A percentile compares a stretch with the other conserved stretches of the same genome.
These are phyloP conservation scores for Globisporangium abappressorium DNA, from an alignment of 352 stramenopile genomes.

Conservation along the genomic window DNA sequence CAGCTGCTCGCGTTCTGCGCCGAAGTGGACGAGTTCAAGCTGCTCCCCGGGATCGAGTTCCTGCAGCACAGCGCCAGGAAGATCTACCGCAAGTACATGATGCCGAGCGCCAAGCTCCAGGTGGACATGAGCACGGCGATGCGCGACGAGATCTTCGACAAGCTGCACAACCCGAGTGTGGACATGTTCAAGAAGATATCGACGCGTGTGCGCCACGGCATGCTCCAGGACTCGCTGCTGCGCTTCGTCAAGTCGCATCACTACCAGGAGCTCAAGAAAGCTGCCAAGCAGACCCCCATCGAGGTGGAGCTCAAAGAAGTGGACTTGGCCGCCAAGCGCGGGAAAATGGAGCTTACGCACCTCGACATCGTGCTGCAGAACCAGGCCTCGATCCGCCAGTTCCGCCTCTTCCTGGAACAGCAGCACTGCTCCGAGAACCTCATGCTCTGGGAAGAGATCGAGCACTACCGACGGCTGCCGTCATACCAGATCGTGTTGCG, in stretches of 20 bases:
- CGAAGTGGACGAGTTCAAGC: constrained; percentile 77
- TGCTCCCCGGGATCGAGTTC: constrained; percentile 78
- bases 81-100: constrained; percentile 84
- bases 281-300: constrained; percentile 26
- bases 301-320: constrained; percentile 51
- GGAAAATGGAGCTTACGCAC: constrained; percentile 72
- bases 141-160: constrained; percentile 70
- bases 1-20: constrained; percentile 72
- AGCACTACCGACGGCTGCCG: constrained; percentile 72
- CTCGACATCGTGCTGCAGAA: constrained; percentile 74
- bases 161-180: constrained; percentile 62
- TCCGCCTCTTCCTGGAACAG: constrained; percentile 66
- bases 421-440: constrained; percentile 82
- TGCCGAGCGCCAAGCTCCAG: constrained; percentile 68
- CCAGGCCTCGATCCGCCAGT: constrained; percentile 61
- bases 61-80: constrained; percentile 84
- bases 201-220: constrained; percentile 53
- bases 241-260: constrained; percentile 74
- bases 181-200: constrained; percentile 87
- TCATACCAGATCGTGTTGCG: constrained; percentile 84
- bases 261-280: constrained; percentile 63
- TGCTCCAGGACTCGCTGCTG: constrained; percentile 76
- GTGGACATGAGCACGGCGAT: constrained; percentile 83
- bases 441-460: constrained; percentile 84
- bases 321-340: constrained; percentile 61